These are phyloP conservation scores for Xylaria polymorpha DNA, from an alignment of 2,329 filamentous ascomycete genomes.

Conservation along the genomic window DNA sequence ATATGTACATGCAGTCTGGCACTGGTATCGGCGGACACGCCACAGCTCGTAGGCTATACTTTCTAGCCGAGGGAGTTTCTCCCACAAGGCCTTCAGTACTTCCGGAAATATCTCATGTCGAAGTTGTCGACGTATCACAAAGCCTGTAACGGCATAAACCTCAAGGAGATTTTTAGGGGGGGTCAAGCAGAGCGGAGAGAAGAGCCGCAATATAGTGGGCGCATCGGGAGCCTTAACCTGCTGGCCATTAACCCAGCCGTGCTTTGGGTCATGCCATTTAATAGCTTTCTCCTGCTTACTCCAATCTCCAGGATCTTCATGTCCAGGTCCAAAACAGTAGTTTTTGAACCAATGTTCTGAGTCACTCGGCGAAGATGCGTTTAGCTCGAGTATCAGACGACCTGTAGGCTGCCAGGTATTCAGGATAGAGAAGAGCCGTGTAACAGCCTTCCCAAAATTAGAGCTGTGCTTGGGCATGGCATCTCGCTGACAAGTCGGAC, in stretches of 20 bases:
- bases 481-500: slow-evolving; percentile 20
- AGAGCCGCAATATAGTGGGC: slow-evolving; percentile 45
- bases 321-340: slow-evolving; percentile 41
- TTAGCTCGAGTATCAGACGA: slow-evolving; percentile 51
- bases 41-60: slow-evolving; percentile 51
- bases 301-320: slow-evolving; percentile 36
- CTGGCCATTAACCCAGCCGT: slow-evolving; percentile 50
- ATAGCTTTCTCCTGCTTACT: slow-evolving; percentile 28
- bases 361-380: slow-evolving; percentile 51
- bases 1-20: slow-evolving; percentile 17
- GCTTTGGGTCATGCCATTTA: slow-evolving; percentile 45
- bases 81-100: slow-evolving; percentile 37
- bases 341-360: slow-evolving; percentile 51
- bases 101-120: slow-evolving; percentile 43
- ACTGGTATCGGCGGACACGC: slow-evolving; percentile 42
- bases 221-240: slow-evolving; percentile 41
- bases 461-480: slow-evolving; percentile 23
- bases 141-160: slow-evolving; percentile 36
- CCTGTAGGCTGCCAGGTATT: slow-evolving; percentile 45
- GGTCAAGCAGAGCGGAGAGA: slow-evolving; percentile 33
- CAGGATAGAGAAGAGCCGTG: slow-evolving; percentile 49
- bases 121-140: slow-evolving; percentile 51
- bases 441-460: slow-evolving; percentile 41
- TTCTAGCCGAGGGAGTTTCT: slow-evolving; percentile 46
- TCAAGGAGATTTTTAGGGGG: slow-evolving; percentile 37